Conservation (phyloP, 2,329 filamentous ascomycete genomes). For the Claviceps digitariae region DNA sequence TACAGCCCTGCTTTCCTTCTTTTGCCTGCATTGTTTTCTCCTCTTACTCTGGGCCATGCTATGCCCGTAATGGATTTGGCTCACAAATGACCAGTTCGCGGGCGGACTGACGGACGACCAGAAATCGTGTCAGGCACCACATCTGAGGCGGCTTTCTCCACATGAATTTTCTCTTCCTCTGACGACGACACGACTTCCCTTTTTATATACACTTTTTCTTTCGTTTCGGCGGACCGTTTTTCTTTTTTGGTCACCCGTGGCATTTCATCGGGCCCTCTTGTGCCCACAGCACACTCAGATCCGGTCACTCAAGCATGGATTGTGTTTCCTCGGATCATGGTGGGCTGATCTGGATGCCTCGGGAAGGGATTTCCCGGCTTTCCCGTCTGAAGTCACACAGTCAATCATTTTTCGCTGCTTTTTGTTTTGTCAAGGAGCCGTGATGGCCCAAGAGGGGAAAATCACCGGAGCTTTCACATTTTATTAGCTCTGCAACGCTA, state of each 20-base stretch:
- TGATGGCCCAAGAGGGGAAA: too few relatives aligned
- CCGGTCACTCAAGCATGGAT: background rate
- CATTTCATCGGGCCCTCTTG: background rate
- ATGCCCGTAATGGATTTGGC: conserved; percentile 1
- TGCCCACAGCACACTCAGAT: background rate
- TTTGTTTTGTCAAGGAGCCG: background rate
- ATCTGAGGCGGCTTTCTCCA: conserved; percentile 20
- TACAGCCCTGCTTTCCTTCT: background rate
- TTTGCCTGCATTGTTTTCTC: background rate
- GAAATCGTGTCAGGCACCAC: conserved; percentile 18
- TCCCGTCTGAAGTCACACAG: background rate
- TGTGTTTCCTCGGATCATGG: background rate
- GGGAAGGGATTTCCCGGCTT: background rate
- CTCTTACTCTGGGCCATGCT: background rate
- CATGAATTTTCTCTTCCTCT: conserved; percentile 12
- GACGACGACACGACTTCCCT: conserved; percentile 20
- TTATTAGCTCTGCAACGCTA: background rate
- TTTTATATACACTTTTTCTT: conserved; percentile 4
- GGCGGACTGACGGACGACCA: conserved; percentile 4
- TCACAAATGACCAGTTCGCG: conserved; percentile 4
- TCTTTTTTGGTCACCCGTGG: background rate
- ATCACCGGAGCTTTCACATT: background rate
- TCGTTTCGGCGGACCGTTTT: background rate
- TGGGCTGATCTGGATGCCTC: background rate
- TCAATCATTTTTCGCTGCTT: background rate